Evolutionary conservation across 2,329 filamentous ascomycete species (phyloP).

Genomic region (Massarina eburnea): DNA sequence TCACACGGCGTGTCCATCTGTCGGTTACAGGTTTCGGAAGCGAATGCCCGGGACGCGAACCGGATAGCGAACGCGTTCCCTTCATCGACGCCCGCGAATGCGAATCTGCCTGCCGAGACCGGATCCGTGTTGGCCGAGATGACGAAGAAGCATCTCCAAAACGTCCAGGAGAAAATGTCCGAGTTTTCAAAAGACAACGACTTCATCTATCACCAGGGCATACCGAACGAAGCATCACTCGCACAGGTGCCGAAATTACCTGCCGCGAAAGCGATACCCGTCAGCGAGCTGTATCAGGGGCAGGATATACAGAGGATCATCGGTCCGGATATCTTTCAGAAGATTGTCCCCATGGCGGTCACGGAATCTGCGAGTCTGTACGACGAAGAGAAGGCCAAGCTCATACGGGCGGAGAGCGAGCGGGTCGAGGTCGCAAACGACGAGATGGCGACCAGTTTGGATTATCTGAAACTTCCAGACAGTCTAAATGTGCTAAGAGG

Average conservation of each 20-base stretch:
- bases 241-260: slow-evolving; percentile 84
- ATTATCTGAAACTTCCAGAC: slow-evolving; percentile 87
- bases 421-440: slow-evolving; percentile 89
- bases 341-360: slow-evolving; percentile 93
- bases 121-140: slow-evolving; percentile 74
- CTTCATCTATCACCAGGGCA: slow-evolving; percentile 93
- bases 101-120: slow-evolving; percentile 82
- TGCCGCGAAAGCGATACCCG: slow-evolving; percentile 94
- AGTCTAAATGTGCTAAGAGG: slow-evolving; percentile 91
- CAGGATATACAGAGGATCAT: slow-evolving; percentile 98
- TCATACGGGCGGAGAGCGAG: slow-evolving; percentile 91
- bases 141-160: slow-evolving; percentile 77
- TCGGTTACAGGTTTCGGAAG: slow-evolving; percentile 79
- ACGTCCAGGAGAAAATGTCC: slow-evolving; percentile 76
- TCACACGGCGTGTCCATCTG: slow-evolving; percentile 84
- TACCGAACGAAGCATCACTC: slow-evolving; percentile 82
- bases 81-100: slow-evolving; percentile 72
- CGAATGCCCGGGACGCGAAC: slow-evolving; percentile 74
- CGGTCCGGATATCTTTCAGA: slow-evolving; percentile 93
- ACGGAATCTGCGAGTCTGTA: slow-evolving; percentile 97
- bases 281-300: slow-evolving; percentile 93
- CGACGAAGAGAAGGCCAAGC: slow-evolving; percentile 96
- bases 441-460: slow-evolving; percentile 92
- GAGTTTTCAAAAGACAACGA: slow-evolving; percentile 90
- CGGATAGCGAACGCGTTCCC: slow-evolving; percentile 79